Evolutionary conservation across 768 basidiomycete species (phyloP).

Genomic region (Tremella yokohamensis): DNA sequence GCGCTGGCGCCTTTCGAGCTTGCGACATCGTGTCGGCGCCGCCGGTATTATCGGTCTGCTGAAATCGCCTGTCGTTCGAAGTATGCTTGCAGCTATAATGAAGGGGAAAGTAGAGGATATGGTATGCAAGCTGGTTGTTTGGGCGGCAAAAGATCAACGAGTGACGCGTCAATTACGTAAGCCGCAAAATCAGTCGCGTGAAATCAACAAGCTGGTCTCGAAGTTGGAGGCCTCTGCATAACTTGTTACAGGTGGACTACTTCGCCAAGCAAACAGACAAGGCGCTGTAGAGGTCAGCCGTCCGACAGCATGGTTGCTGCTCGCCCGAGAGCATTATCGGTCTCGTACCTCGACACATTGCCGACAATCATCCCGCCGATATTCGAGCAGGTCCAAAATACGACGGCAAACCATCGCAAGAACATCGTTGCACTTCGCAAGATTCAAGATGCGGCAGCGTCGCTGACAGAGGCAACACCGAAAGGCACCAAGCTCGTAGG

Average conservation of each 20-base stretch:
- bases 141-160: slow-evolving; percentile 1
- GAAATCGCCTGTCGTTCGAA: neutral
- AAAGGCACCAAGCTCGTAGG: slow-evolving; percentile 63
- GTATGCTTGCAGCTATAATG: neutral
- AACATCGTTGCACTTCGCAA: slow-evolving; percentile 79
- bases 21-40: slow-evolving; percentile 4
- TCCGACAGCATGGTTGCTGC: slow-evolving; percentile 19
- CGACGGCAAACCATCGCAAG: slow-evolving; percentile 79
- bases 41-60: neutral
- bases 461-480: slow-evolving; percentile 48
- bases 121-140: neutral
- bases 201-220: slow-evolving; percentile 13
- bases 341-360: slow-evolving; percentile 37
- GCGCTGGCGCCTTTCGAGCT: neutral
- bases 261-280: neutral
- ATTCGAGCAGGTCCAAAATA: slow-evolving; percentile 73
- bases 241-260: neutral
- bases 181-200: slow-evolving; percentile 3
- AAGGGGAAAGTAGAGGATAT: neutral
- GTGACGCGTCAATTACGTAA: slow-evolving; percentile 14
- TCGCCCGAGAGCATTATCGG: slow-evolving; percentile 21
- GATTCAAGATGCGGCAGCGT: slow-evolving; percentile 65
- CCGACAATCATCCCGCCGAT: slow-evolving; percentile 59
- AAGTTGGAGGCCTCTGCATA: neutral
- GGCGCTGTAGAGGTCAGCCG: neutral